phyloP scores from a whole-genome alignment of 257 asterid species.

The Linaria vulgaris region DNA sequence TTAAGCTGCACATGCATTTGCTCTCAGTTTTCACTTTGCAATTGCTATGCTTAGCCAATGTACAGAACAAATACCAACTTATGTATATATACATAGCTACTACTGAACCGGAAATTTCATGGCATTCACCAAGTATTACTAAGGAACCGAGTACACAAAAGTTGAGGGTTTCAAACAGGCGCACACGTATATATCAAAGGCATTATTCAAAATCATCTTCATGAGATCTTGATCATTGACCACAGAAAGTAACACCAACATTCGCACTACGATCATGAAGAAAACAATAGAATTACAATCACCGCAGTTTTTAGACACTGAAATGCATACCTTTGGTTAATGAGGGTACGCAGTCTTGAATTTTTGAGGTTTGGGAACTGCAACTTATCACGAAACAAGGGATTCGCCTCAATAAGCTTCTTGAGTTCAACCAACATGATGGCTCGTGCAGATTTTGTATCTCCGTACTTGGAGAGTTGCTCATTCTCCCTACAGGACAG shows the following conservation, averaged over 20 bases:
- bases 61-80: background rate
- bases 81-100: conserved; percentile 3
- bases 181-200: background rate
- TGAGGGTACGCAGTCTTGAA: conserved; percentile 39
- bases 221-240: background rate
- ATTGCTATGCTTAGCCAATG: background rate
- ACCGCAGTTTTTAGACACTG: too few relatives aligned
- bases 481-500: conserved; percentile 33
- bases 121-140: background rate
- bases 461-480: conserved; percentile 46
- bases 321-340: conserved; percentile 41
- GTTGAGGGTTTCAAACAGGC: background rate
- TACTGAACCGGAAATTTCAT: background rate
- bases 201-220: conserved; percentile 2
- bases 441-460: conserved; percentile 40
- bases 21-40: background rate
- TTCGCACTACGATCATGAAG: background rate
- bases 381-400: conserved; percentile 44
- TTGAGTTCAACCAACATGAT: conserved; percentile 40
- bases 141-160: conserved; percentile 1
- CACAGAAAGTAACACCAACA: background rate
- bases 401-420: conserved; percentile 41
- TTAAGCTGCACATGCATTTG: conserved; percentile 31
- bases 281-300: too few relatives aligned
- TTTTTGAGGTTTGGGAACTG: conserved; percentile 33